Conservation (phyloP, 495 filamentous ascomycete species). For the Elaphomyces granulatus region DNA sequence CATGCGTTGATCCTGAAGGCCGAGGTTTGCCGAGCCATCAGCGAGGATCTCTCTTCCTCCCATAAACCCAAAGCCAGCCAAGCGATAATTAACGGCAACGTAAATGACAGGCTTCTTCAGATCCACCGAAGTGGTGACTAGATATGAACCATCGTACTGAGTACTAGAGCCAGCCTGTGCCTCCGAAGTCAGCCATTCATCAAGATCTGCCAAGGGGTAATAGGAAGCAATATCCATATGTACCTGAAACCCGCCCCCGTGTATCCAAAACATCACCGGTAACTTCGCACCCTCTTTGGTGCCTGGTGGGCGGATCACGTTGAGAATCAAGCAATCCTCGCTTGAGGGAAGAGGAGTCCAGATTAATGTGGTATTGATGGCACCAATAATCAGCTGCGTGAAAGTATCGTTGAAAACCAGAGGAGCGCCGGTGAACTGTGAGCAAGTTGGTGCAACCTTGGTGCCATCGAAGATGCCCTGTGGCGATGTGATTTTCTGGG, state of each 20-base stretch:
- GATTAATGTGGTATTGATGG: background rate
- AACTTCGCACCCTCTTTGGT: constrained; percentile 24
- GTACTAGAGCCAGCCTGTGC: constrained; percentile 34
- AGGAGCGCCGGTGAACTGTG: background rate
- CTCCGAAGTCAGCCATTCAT: constrained; percentile 3
- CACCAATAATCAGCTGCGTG: background rate
- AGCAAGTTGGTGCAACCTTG: background rate
- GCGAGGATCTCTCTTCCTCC: constrained; percentile 16
- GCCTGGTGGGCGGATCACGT: constrained; percentile 34
- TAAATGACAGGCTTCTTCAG: constrained; percentile 43
- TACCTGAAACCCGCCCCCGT: constrained; percentile 50
- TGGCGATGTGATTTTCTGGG: constrained; percentile 3
- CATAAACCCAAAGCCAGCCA: constrained; percentile 41
- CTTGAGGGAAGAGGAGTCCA: constrained; percentile 5
- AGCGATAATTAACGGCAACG: constrained; percentile 46
- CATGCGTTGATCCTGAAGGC: constrained; percentile 43
- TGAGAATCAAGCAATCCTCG: constrained; percentile 44
- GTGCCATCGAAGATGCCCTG: background rate
- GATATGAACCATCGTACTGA: constrained; percentile 43
- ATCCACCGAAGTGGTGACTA: constrained; percentile 38
- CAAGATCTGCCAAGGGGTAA: background rate
- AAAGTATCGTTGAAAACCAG: background rate
- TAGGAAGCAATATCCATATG: constrained; percentile 1
- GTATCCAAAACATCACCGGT: constrained; percentile 56
- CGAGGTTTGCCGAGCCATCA: constrained; percentile 40